phyloP scores from a whole-genome alignment of 192 early-diverging fungal genomes.

The Physocladia obscura region DNA sequence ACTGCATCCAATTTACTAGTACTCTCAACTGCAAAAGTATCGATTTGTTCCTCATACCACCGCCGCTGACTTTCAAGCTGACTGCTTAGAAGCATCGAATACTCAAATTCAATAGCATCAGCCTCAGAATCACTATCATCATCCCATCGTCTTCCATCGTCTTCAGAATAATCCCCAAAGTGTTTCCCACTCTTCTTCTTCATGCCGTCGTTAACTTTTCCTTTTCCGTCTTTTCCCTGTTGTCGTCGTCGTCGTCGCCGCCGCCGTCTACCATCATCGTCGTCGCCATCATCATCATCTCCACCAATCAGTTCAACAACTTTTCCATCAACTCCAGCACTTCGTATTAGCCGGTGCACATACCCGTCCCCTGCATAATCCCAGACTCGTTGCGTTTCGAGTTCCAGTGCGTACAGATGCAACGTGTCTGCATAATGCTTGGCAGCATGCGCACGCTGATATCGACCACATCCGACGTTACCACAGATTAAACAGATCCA shows the following conservation, averaged over 20 bases:
- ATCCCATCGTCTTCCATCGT: slow-evolving; percentile 11
- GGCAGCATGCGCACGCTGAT: slow-evolving; percentile 85
- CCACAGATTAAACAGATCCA: slow-evolving; percentile 99
- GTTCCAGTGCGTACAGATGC: slow-evolving; percentile 88
- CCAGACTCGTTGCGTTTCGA: slow-evolving; percentile 96
- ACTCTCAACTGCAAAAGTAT: slow-evolving; percentile 26
- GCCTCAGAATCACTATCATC: slow-evolving; percentile 60
- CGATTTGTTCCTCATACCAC: slow-evolving; percentile 76
- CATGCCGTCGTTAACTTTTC: neutral
- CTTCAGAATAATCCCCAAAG: neutral
- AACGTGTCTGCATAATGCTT: slow-evolving; percentile 79
- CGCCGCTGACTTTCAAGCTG: slow-evolving; percentile 86
- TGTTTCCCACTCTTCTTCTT: neutral
- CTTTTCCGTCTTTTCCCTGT: neutral
- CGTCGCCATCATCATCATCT: neutral
- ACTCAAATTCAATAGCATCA: slow-evolving; percentile 76
- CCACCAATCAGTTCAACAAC: slow-evolving; percentile 75
- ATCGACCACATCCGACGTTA: slow-evolving; percentile 93
- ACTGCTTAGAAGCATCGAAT: slow-evolving; percentile 75
- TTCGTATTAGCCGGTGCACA: slow-evolving; percentile 93
- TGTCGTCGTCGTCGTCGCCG: neutral
- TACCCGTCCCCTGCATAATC: slow-evolving; percentile 97
- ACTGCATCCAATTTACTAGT: neutral
- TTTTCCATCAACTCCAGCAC: slow-evolving; percentile 86
- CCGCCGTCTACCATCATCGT: neutral